Conservation (phyloP, 2,329 filamentous ascomycete species). For the Venturia carpophila region DNA sequence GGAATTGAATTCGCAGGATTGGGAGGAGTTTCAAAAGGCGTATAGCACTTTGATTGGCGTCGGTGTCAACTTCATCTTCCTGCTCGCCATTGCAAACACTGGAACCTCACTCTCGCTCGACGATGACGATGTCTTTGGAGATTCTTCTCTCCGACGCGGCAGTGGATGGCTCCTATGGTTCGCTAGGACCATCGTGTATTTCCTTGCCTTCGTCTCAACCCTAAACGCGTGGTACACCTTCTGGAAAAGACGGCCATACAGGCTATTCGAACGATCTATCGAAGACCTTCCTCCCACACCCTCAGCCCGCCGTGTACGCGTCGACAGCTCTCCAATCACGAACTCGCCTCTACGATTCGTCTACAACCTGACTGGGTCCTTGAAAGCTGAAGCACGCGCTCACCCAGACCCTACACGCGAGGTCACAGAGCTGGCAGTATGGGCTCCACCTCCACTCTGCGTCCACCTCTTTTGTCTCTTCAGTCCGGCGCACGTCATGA, state of each 20-base stretch:
- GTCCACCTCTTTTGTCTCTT: slow-evolving; percentile 82
- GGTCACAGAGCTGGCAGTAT: slow-evolving; percentile 90
- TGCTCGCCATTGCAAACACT: slow-evolving; percentile 75
- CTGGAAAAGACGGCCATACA: slow-evolving; percentile 73
- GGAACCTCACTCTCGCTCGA: slow-evolving; percentile 40
- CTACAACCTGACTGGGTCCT: slow-evolving; percentile 53
- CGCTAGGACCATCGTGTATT: slow-evolving; percentile 58
- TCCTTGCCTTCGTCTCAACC: slow-evolving; percentile 57
- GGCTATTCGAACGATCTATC: slow-evolving; percentile 81
- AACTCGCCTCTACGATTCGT: slow-evolving; percentile 74
- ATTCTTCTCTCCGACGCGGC: slow-evolving; percentile 38
- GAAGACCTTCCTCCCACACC: slow-evolving; percentile 69
- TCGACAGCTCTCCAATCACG: slow-evolving; percentile 71
- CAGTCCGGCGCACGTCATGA: slow-evolving; percentile 83
- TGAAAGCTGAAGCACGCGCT: slow-evolving; percentile 70
- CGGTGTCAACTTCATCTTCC: slow-evolving; percentile 67
- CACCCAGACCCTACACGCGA: slow-evolving; percentile 76
- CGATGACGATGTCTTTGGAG: slow-evolving; percentile 78
- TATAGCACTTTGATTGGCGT: slow-evolving; percentile 71
- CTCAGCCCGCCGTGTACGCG: slow-evolving; percentile 78
- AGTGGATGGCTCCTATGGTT: slow-evolving; percentile 17
- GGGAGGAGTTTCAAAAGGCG: slow-evolving; percentile 67
- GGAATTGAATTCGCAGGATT: slow-evolving; percentile 83
- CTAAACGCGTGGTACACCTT: slow-evolving; percentile 78
- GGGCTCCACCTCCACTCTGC: slow-evolving; percentile 84